Evolutionary conservation across 257 asterid species (phyloP).

Genomic region (Nicotiana tomentosiformis): DNA sequence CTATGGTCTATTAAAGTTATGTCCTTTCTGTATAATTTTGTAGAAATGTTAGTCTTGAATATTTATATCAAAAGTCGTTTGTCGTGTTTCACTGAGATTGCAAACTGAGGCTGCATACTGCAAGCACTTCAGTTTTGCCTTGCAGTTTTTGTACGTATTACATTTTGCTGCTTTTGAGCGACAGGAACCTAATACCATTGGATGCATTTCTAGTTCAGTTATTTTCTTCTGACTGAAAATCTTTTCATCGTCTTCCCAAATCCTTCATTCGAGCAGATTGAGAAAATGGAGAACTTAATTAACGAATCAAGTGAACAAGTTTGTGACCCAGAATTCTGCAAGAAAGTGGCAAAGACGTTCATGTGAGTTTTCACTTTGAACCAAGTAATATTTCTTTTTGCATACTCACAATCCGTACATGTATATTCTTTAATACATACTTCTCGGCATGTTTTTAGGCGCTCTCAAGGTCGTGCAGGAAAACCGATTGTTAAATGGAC

Average conservation of each 20-base stretch:
- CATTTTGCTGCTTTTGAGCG: too few species aligned
- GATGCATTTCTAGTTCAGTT: neutral
- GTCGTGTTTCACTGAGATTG: neutral
- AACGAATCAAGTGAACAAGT: constrained; percentile 28
- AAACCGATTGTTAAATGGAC: constrained; percentile 73
- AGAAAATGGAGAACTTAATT: constrained; percentile 51
- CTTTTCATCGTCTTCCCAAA: neutral
- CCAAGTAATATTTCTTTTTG: neutral
- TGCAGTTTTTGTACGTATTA: too few species aligned
- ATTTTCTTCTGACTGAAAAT: neutral
- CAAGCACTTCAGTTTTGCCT: neutral
- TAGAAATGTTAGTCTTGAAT: neutral
- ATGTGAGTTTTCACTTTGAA: constrained; percentile 36
- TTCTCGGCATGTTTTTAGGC: constrained; percentile 38
- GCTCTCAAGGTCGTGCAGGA: constrained; percentile 80
- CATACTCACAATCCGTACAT: neutral
- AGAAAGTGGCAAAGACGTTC: constrained; percentile 59
- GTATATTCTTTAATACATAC: neutral
- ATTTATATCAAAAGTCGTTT: too few species aligned
- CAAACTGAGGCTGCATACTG: too few species aligned
- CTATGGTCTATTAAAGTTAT: neutral
- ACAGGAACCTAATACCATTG: too few species aligned
- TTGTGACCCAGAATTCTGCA: constrained; percentile 42
- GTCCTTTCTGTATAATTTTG: neutral
- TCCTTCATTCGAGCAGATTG: constrained; percentile 31